Evolutionary conservation across 2,329 filamentous ascomycete species (phyloP), one percentile per base, ranked within the genome.

Genomic region (Ophiocordyceps camponoti-saundersi): DNA sequence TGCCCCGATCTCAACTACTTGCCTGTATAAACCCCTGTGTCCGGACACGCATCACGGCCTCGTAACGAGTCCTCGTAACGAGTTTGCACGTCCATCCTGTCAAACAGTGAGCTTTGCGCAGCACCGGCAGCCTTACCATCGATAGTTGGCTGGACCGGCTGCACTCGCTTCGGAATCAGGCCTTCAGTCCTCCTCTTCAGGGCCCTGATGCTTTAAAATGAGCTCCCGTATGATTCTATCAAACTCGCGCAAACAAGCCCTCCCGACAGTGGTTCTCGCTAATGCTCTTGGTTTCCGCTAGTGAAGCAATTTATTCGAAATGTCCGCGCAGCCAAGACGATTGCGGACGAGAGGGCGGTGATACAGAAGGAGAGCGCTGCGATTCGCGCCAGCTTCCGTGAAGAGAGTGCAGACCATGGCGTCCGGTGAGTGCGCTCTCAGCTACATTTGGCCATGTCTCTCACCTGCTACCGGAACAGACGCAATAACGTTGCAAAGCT

Each of bases 241-340:
- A 20, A 29, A 10, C 26, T 42, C 26, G 34, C 18, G n/a, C 10
- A 11, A 20, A n/a, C n/a, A n/a, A n/a, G n/a, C 36, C 7, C 36
- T 2, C 18, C 36, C 3, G 11, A 6, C 15, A n/a, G n/a, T 5
- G 8, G 36, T 20, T 20, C 6, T 40, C 21, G n/a, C 36, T 40
- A 20, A 40, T 18, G 36, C 36, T 20, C 10, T 18, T 40, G 36
- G 18, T 40, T n/a, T 18, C 36, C 2, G 8, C 18, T 11, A 96
- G 92, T 98, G 65, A 98, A 98, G 72, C 92, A 96, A 70, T 98
- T 98, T 70, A 98, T 98, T 67, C 89, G 92, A 63, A 96, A 95
- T 69, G 92, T 98, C 62, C 87, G 92, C 64, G 90, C 92, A 51
- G 88, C 92, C 50, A 98, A 98, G 72, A 98, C 92, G 34, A 95